Conservation (phyloP, 2,329 filamentous ascomycete genomes). For the Colletotrichum sidae region DNA sequence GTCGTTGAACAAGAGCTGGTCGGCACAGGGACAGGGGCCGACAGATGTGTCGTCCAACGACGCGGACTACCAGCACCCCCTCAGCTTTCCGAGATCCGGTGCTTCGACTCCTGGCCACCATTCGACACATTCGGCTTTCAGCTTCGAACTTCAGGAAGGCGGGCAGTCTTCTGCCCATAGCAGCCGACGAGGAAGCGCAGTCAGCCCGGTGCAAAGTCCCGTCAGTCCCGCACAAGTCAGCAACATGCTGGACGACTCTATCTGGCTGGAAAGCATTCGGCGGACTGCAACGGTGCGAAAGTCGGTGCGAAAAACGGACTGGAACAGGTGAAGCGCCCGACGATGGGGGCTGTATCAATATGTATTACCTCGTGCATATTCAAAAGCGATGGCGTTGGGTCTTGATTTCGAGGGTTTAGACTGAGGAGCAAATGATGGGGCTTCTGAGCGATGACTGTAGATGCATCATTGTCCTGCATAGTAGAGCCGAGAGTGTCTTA, state of each 20-base stretch:
- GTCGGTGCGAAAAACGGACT: conserved; percentile 45
- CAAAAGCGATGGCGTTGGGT: conserved; percentile 31
- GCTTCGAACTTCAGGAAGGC: conserved; percentile 66
- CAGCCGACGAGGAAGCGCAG: conserved; percentile 74
- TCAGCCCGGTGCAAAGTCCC: conserved; percentile 73
- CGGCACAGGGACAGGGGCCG: conserved; percentile 49
- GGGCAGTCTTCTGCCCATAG: conserved; percentile 51
- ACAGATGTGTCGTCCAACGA: conserved; percentile 54
- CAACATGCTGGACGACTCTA: conserved; percentile 87
- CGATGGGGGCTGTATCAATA: too few relatives aligned
- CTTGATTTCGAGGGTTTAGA: neutral
- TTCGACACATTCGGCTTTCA: conserved; percentile 66
- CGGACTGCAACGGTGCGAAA: conserved; percentile 80
- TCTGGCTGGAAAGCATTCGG: conserved; percentile 93
- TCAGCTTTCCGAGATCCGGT: conserved; percentile 64
- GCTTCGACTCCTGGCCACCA: conserved; percentile 53
- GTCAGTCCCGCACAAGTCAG: conserved; percentile 83
- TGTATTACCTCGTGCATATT: neutral
- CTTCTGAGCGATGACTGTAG: too few relatives aligned
- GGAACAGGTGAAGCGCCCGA: conserved; percentile 18
- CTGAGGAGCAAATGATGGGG: too few relatives aligned
- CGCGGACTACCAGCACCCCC: conserved; percentile 59
- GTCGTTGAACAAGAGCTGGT: conserved; percentile 55
- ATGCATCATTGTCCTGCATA: too few relatives aligned
- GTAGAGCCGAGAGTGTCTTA: too few relatives aligned